These are phyloP conservation scores for Xylaria acuta DNA, from an alignment of 495 filamentous ascomycete genomes.

Conservation along the genomic window DNA sequence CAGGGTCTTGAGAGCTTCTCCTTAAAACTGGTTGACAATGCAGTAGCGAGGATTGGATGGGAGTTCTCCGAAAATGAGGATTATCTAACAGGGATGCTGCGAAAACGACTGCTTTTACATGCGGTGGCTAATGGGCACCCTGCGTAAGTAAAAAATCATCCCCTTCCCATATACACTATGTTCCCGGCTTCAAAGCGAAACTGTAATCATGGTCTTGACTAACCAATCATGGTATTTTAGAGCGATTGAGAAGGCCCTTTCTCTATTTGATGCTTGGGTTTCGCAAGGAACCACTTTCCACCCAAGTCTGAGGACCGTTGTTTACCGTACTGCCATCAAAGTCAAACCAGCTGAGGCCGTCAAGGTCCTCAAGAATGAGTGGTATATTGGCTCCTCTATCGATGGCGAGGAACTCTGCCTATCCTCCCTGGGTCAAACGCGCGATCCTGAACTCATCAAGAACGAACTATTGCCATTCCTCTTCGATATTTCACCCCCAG, in stretches of 20 bases:
- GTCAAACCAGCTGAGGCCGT: conserved; percentile 71
- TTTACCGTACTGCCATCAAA: conserved; percentile 81
- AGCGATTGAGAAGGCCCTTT: conserved; percentile 70
- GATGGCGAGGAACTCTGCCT: conserved; percentile 91
- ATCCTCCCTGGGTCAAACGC: conserved; percentile 74
- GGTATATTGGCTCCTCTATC: conserved; percentile 76
- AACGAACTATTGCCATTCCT: conserved; percentile 81
- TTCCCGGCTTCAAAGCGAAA: background rate
- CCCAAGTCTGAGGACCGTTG: conserved; percentile 76
- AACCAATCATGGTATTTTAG: conserved; percentile 46
- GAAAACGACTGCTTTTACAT: conserved; percentile 76
- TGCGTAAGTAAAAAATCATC: conserved; percentile 55
- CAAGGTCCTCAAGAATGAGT: conserved; percentile 77
- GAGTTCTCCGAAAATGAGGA: conserved; percentile 76
- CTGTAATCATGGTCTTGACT: background rate
- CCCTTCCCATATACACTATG: background rate
- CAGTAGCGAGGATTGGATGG: conserved; percentile 84
- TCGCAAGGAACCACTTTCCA: conserved; percentile 72
- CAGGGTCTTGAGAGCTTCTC: conserved; percentile 75
- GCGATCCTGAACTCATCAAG: conserved; percentile 69
- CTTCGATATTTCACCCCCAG: conserved; percentile 71
- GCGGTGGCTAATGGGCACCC: conserved; percentile 78
- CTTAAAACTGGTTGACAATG: conserved; percentile 70
- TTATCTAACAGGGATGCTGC: conserved; percentile 79
- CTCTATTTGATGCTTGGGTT: conserved; percentile 76